Evolutionary conservation across 495 filamentous ascomycete genomes (phyloP), one percentile per base, ranked within the genome.

Genomic region (Aspergillus mulundensis): DNA sequence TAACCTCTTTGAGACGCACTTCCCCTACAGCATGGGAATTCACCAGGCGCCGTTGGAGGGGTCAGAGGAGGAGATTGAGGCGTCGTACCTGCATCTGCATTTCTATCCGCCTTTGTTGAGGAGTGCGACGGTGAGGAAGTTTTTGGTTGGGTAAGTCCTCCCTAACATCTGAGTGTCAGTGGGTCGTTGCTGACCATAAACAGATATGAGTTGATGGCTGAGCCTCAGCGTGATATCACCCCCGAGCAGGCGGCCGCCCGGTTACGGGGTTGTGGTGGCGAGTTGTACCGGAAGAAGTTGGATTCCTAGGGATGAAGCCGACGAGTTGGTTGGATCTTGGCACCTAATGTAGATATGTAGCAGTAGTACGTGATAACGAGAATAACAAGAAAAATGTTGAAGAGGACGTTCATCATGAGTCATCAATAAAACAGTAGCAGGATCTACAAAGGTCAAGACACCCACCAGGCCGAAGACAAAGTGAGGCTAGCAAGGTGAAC

Each of bases 181-280:
- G 14, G 57, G n/a, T 49, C 11, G 15, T 52, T 54, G 53, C 50
- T 69, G 53, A 67, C 47, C 11, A 23, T 12, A 24, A 30, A n/a
- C 60, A 81, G 78, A 40, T 96, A 92, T 68, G 92, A 98, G 72
- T 73, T 98, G 77, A 84, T 98, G 84, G 94, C 88, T 2, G 94
- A 98, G 72, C 94, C 94, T 23, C 94, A 98, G 70, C 83, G 94
- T 46, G 94, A 98, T 68, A 98, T 98, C 64, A 98, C 95, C 1
- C 92, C 94, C 0, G 94, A 98, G 70, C 94, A 98, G 69, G 94
- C 95, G 12, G 89, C 94, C 24, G 85, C 83, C 25, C 82, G 83
- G 36, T 70, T 98, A 48, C 79, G 91, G 57, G 77, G 78, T 49
- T 84, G 88, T 47, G 90, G 86, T 0, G 91, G 91, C 6, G 83